Evolutionary conservation across 345 rosid genomes (phyloP), one percentile per base, ranked within the genome.

Genomic region (Reutealis trisperma): DNA sequence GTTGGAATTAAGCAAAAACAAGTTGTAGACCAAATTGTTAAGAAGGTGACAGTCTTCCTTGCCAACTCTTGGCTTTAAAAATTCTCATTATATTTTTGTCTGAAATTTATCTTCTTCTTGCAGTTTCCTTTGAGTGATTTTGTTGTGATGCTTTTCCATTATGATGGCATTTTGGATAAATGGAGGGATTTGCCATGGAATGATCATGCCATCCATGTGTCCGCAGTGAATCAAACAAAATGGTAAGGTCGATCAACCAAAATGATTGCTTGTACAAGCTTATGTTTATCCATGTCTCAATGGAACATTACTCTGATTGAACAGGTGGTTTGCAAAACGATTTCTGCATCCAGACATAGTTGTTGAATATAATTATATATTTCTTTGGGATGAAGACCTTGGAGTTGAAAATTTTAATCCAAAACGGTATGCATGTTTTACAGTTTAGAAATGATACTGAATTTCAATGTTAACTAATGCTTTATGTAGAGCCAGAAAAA

Each of bases 311-410:
- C 25, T 42, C 67, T 82, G 67, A 63, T 82, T 58, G 75, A 49
- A 54, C 71, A 95, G 99, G 99, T 95, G 99, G 99, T 95, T 95
- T 78, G 98, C 97, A 7, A 95, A 95, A 73, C 87, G 99, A 27
- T 95, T 95, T 86, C 85, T 95, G 88, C 98, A 95, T 84, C 99
- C 99, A 0, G 93, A 92, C 78, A 90, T 95, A 41, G 91, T 91
- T 62, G 85, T 83, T 10, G 94, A 90, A 77, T 95, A 95, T 37
- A 83, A 89, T 47, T 95, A 90, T 67, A 77, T 95, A 74, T 93
- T 95, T 83, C 94, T 95, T 74, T 95, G 99, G 99, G 99, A 95
- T 71, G 99, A 95, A 83, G 98, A 95, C 83, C 83, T 95, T 75
- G 97, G 96, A 65, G 96, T 93, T 6, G 91, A 76, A 79, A 85